A percentile compares a stretch with the other conserved stretches of the same genome.
Evolutionary conservation across 1,139 yeast genomes (phyloP).

Genomic region (Entelexis sorbosivorans): DNA sequence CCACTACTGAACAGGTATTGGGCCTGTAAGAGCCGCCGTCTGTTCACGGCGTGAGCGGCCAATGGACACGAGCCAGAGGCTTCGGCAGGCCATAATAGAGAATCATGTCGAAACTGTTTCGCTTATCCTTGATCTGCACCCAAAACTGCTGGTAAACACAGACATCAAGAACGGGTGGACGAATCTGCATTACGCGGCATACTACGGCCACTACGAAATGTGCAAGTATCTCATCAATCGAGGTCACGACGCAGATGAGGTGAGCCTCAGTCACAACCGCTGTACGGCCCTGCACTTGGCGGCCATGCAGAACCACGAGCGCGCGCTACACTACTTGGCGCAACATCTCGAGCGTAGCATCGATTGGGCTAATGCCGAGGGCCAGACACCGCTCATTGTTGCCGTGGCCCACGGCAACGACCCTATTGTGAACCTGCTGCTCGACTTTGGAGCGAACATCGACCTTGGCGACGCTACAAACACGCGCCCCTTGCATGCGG

Average conservation of each 20-base stretch:
- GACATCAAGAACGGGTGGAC: constrained; percentile 78
- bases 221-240: constrained; percentile 46
- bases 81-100: constrained; percentile 60
- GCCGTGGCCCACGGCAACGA: constrained; percentile 58
- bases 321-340: constrained; percentile 67
- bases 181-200: constrained; percentile 78
- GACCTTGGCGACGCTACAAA: constrained; percentile 48
- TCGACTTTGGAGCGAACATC: constrained; percentile 75
- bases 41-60: neutral
- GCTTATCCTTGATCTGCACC: constrained; percentile 59
- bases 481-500: constrained; percentile 68
- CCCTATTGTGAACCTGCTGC: constrained; percentile 57
- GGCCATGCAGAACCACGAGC: constrained; percentile 56
- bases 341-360: constrained; percentile 65
- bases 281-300: constrained; percentile 72
- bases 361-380: constrained; percentile 45
- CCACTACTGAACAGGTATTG: too few relatives aligned
- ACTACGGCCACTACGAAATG: constrained; percentile 64
- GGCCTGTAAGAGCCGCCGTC: neutral
- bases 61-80: constrained; percentile 52
- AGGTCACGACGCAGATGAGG: constrained; percentile 43
- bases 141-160: constrained; percentile 63
- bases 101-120: constrained; percentile 67
- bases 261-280: constrained; percentile 49
- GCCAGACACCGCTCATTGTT: constrained; percentile 56